These are phyloP conservation scores for Heliocybe sulcata DNA, from an alignment of 1,284 basidiomycete genomes.

Conservation along the genomic window DNA sequence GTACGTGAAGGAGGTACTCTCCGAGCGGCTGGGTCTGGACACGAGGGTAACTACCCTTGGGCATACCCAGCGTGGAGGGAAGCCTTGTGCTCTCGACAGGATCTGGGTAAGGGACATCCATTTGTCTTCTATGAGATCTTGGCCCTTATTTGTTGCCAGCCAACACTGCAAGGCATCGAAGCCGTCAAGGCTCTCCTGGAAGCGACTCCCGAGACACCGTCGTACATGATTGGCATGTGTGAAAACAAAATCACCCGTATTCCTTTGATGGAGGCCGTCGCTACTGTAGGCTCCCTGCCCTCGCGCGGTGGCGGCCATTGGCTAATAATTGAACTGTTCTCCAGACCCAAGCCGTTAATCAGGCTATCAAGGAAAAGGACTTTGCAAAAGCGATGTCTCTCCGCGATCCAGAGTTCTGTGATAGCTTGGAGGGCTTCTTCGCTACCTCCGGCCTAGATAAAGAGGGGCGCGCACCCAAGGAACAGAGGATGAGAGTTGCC, in stretches of 20 bases:
- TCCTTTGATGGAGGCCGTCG: constrained; percentile 90
- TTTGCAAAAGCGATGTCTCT: constrained; percentile 85
- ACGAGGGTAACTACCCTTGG: constrained; percentile 98
- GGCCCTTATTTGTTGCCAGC: constrained; percentile 34
- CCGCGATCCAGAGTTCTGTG: constrained; percentile 89
- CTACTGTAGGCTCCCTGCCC: constrained; percentile 43
- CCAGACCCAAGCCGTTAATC: constrained; percentile 81
- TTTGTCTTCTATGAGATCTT: neutral
- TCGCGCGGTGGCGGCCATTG: neutral
- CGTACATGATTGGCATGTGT: constrained; percentile 94
- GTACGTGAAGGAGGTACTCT: constrained; percentile 85
- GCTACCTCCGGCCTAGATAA: constrained; percentile 61
- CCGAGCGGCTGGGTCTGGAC: constrained; percentile 85
- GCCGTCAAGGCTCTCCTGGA: constrained; percentile 90
- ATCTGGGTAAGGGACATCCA: constrained; percentile 58
- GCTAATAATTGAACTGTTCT: neutral
- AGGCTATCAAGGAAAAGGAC: constrained; percentile 79
- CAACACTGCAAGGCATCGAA: constrained; percentile 92
- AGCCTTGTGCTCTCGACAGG: constrained; percentile 89
- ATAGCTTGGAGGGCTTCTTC: constrained; percentile 81
- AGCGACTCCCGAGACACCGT: constrained; percentile 85
- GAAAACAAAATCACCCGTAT: constrained; percentile 95
- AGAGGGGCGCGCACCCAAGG: neutral
- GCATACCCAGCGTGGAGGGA: constrained; percentile 93
- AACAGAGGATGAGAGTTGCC: constrained; percentile 78